These are phyloP conservation scores for Haplographium delicatum DNA, from an alignment of 495 filamentous ascomycete species.

Conservation along the genomic window DNA sequence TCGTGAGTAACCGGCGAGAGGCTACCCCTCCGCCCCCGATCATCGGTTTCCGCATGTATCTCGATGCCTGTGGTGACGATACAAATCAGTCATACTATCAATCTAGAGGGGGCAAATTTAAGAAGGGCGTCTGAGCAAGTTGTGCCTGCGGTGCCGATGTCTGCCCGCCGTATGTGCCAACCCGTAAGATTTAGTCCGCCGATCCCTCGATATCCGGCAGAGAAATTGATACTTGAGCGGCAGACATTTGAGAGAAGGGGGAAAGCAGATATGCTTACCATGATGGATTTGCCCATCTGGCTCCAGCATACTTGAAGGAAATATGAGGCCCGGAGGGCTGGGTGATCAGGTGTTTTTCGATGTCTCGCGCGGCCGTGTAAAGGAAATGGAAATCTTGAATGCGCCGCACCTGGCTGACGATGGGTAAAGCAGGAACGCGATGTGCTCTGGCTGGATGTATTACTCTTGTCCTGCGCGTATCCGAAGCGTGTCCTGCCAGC, in stretches of 20 bases:
- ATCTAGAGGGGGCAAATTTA: not conserved
- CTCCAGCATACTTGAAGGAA: conserved; percentile 26
- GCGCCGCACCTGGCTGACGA: not conserved
- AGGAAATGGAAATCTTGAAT: not conserved
- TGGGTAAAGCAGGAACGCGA: conserved; percentile 10
- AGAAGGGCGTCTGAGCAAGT: too few species aligned
- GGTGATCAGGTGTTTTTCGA: not conserved
- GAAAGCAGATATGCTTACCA: conserved; percentile 16
- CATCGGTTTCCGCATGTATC: conserved; percentile 3
- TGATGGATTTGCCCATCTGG: conserved; percentile 23
- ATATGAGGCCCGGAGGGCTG: not conserved
- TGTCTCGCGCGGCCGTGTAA: not conserved
- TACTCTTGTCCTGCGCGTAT: too few species aligned
- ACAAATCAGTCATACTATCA: conserved; percentile 6
- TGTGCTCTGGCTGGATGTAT: too few species aligned
- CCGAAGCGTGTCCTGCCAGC: not conserved
- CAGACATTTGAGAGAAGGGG: not conserved
- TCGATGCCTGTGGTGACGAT: conserved; percentile 18
- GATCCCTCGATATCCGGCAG: not conserved
- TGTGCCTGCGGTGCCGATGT: too few species aligned
- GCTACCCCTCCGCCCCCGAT: conserved; percentile 12
- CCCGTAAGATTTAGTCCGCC: too few species aligned
- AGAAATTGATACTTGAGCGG: too few species aligned
- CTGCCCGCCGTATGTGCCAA: too few species aligned
- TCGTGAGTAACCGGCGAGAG: conserved; percentile 1